Evolutionary conservation across 2,329 filamentous ascomycete species (phyloP).

Genomic region (Pestalotiopsis fici): DNA sequence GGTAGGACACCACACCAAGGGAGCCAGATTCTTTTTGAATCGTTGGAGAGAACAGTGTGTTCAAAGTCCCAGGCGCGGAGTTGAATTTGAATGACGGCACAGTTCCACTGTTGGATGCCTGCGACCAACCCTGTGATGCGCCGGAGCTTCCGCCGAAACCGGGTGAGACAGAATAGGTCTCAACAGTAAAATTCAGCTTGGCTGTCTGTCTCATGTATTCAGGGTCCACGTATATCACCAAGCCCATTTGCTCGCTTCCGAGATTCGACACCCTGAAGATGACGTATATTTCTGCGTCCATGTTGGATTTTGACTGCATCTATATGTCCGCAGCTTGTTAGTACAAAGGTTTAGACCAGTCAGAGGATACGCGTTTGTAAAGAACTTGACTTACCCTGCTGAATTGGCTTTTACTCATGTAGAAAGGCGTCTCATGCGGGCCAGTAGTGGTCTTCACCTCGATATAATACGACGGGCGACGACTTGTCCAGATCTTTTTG

Average conservation of each 20-base stretch:
- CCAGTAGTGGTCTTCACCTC: conserved; percentile 52
- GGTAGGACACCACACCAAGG: no score
- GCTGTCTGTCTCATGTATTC: conserved; percentile 24
- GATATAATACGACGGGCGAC: conserved; percentile 42
- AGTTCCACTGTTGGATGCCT: no score
- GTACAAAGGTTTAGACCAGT: background rate
- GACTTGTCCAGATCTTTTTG: conserved; percentile 23
- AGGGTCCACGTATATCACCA: conserved; percentile 41
- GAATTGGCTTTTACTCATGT: conserved; percentile 47
- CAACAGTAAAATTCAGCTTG: conserved; percentile 21
- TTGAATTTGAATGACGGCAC: no score
- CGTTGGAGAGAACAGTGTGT: no score
- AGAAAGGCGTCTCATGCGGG: conserved; percentile 40
- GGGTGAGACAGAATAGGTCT: conserved; percentile 23
- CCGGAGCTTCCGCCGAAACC: no score
- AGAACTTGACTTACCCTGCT: conserved; percentile 38
- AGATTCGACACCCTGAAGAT: conserved; percentile 42
- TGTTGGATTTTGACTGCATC: conserved; percentile 21
- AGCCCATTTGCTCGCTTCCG: conserved; percentile 23
- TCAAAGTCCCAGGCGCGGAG: no score
- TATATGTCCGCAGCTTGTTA: conserved; percentile 9
- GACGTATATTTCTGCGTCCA: conserved; percentile 34
- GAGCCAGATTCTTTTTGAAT: no score
- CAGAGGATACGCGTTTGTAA: no score
- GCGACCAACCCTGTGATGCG: no score